Conservation (phyloP, 768 basidiomycete species). For the Termitomyces titanicus region DNA sequence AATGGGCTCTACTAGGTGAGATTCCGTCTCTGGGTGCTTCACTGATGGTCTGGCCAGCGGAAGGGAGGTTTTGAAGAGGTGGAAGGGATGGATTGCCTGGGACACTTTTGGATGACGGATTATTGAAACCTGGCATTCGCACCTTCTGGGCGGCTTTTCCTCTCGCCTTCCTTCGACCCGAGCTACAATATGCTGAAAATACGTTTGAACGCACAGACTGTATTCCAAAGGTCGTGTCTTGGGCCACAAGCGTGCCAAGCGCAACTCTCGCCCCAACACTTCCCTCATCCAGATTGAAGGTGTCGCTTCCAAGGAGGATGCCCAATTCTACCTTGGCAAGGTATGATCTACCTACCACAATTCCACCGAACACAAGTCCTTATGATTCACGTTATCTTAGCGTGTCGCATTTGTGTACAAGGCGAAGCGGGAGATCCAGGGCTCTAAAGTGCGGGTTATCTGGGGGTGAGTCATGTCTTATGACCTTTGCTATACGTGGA, state of each 20-base stretch:
- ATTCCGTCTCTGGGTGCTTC: conserved; percentile 19
- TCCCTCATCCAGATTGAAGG: conserved; percentile 97
- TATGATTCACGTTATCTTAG: conserved; percentile 33
- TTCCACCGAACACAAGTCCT: background rate
- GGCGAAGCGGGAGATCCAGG: conserved; percentile 91
- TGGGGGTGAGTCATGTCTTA: conserved; percentile 72
- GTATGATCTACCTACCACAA: conserved; percentile 38
- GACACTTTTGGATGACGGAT: conserved; percentile 18
- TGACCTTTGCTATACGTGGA: background rate
- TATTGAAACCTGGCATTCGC: background rate
- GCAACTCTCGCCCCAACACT: conserved; percentile 94
- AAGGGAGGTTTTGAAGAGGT: conserved; percentile 11
- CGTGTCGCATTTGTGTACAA: conserved; percentile 98
- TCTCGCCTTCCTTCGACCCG: background rate
- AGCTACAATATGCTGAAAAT: conserved; percentile 12
- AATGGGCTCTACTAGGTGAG: conserved; percentile 84
- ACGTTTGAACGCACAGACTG: conserved; percentile 51
- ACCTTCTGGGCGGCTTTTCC: conserved; percentile 1
- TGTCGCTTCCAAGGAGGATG: conserved; percentile 88
- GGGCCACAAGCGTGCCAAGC: conserved; percentile 98
- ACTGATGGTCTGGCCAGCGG: conserved; percentile 13
- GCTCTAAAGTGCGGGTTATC: conserved; percentile 95
- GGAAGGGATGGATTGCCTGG: conserved; percentile 45
- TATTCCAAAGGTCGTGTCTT: conserved; percentile 96
- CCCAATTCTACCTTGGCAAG: conserved; percentile 98